Conservation (phyloP, 768 basidiomycete species). For the Leccinum truebloodii region DNA sequence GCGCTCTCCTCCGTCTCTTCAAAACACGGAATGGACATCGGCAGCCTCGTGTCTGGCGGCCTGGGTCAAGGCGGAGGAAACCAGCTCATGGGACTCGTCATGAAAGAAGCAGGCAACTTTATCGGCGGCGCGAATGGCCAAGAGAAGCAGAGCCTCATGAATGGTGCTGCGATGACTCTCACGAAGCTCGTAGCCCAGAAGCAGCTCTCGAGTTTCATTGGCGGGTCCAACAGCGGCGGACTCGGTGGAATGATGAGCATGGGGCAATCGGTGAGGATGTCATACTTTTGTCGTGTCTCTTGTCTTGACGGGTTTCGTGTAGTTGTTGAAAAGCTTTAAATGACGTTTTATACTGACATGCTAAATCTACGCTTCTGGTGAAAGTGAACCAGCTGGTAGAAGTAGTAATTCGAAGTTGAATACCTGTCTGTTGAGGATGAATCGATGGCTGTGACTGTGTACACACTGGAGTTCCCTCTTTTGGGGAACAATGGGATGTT, state of each 20-base stretch:
- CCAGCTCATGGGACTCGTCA: slow-evolving; percentile 81
- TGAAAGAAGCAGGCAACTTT: slow-evolving; percentile 77
- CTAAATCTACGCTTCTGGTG: neutral
- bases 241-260: slow-evolving; percentile 56
- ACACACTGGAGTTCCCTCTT: too few species aligned
- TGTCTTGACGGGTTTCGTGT: neutral
- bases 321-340: slow-evolving; percentile 21
- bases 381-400: too few species aligned
- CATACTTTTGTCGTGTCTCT: neutral
- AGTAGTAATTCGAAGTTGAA: too few species aligned
- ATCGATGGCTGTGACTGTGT: too few species aligned
- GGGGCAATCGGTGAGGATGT: slow-evolving; percentile 43
- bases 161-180: slow-evolving; percentile 81
- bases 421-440: too few species aligned
- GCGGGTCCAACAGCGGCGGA: slow-evolving; percentile 72
- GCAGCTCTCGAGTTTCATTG: slow-evolving; percentile 41
- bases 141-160: slow-evolving; percentile 79
- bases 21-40: slow-evolving; percentile 35
- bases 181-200: slow-evolving; percentile 82
- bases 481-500: too few species aligned
- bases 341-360: neutral
- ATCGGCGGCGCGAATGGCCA: slow-evolving; percentile 66
- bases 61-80: slow-evolving; percentile 50
- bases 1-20: slow-evolving; percentile 17
- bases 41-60: slow-evolving; percentile 30